Evolutionary conservation across 208 protist genomes (phyloP).

Genomic region (Acanthamoeba royreba): DNA sequence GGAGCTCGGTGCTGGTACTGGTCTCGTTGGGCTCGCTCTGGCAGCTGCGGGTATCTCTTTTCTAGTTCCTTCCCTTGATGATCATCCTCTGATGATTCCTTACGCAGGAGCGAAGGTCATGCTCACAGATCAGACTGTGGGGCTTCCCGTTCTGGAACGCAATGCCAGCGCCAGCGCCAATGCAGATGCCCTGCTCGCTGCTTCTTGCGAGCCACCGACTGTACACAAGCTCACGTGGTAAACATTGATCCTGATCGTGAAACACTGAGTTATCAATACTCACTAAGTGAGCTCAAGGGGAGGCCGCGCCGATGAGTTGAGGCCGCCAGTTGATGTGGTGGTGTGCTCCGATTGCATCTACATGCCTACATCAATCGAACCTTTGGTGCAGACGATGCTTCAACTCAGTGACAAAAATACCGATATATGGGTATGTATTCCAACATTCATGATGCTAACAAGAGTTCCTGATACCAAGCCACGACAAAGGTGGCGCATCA

Average conservation of each 20-base stretch:
- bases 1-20: neutral
- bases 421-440: neutral
- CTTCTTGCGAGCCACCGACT: neutral
- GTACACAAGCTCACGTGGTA: neutral
- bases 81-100: neutral
- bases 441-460: neutral
- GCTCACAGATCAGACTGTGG: neutral
- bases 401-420: neutral
- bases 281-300: neutral
- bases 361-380: neutral
- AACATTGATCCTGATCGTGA: neutral
- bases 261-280: neutral
- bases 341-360: neutral
- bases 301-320: neutral
- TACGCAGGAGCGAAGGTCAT: neutral
- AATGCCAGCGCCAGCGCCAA: neutral
- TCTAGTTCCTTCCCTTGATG: neutral
- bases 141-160: neutral
- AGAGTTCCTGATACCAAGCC: no score
- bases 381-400: neutral
- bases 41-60: neutral
- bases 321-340: neutral
- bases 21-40: neutral
- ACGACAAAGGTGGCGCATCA: neutral
- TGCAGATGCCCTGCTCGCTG: neutral